These are phyloP conservation scores for Zygosaccharomyces pseudorouxii DNA, from an alignment of 805 yeast species.

Conservation along the genomic window DNA sequence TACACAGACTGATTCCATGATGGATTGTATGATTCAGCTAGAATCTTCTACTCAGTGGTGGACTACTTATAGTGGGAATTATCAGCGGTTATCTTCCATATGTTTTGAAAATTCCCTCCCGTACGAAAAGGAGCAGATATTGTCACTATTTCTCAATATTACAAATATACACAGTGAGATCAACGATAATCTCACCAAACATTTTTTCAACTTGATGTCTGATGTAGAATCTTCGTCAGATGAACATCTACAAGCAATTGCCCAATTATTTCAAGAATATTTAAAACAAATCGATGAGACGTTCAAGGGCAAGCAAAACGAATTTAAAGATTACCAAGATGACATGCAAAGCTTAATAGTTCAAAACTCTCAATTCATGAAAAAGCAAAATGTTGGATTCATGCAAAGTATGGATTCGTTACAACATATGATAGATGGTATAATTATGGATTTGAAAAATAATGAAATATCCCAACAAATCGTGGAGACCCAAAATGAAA, in stretches of 20 bases:
- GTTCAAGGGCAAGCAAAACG: slow-evolving; percentile 6
- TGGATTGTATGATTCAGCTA: slow-evolving; percentile 39
- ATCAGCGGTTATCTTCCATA: slow-evolving; percentile 46
- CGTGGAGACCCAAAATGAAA: slow-evolving; percentile 1
- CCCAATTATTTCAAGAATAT: slow-evolving; percentile 7
- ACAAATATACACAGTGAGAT: slow-evolving; percentile 35
- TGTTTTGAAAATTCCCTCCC: slow-evolving; percentile 53
- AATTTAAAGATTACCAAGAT: slow-evolving; percentile 6
- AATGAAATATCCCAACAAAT: slow-evolving; percentile 27
- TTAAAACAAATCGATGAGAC: slow-evolving; percentile 7
- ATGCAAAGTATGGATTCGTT: slow-evolving; percentile 10
- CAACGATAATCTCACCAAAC: slow-evolving; percentile 12
- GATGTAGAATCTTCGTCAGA: slow-evolving; percentile 11
- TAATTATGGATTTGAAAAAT: slow-evolving; percentile 14
- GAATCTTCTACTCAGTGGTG: slow-evolving; percentile 56
- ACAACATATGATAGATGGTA: slow-evolving; percentile 16
- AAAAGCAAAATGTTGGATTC: slow-evolving; percentile 5
- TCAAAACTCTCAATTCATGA: slow-evolving; percentile 5
- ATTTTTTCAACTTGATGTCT: slow-evolving; percentile 9
- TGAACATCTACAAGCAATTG: slow-evolving; percentile 6
- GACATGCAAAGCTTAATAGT: slow-evolving; percentile 6
- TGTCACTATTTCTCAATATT: slow-evolving; percentile 44
- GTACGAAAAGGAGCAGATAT: slow-evolving; percentile 47
- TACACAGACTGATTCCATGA: slow-evolving; percentile 15
- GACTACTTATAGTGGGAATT: slow-evolving; percentile 69